Base-by-base conservation (phyloP, 225 moss, liverwort and hornwort genomes). In the Marchantia paleacea region DNA sequence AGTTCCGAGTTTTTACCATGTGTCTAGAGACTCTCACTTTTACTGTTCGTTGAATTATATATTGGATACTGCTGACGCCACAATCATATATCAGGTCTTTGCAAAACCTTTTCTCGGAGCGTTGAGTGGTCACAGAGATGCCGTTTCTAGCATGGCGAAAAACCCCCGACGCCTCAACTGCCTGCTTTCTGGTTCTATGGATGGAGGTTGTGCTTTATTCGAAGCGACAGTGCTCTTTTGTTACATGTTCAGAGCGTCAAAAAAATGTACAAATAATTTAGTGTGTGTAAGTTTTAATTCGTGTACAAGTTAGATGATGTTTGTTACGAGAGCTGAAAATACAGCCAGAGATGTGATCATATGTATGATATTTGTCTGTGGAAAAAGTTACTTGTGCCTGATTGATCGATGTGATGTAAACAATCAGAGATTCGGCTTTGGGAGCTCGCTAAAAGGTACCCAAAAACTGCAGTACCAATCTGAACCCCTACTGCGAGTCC, bases 91-190 rank as follows among this genome's bases (percentile, higher is more conserved):
- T 72, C 87, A 97, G 97, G 90, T 97, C 30, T 99, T 99, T 81
- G 91, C 95, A 22, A 95, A 95, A 84, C 97, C 97, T 10, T 95
- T 99, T 49, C 72, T 95, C 54, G 95, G 92, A 80, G 95, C 97
- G 31, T 76, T 99, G 62, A 93, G 85, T 65, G 97, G 97, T 20
- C 97, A 99, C 77, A 90, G 78, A 18, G 97, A 99, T 87, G 91
- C 86, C 10, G 87, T 99, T 54, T 89, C 95, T 16, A 91, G 90
- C 82, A 91, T 99, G 97, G 87, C 81, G 25, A 95, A 92, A 81
- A 93, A 92, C 64, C 93, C 93, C 25, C 88, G 88, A 10, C 90
- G 83, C n/a, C 83, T 99, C 39, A 95, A 89, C 86, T 93, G 93
- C 81, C 90, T 99, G 28, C 89, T 92, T 68, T 99, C 97, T 57